phyloP scores from a whole-genome alignment of 768 basidiomycete genomes.

The Rhizopogon sp. region DNA sequence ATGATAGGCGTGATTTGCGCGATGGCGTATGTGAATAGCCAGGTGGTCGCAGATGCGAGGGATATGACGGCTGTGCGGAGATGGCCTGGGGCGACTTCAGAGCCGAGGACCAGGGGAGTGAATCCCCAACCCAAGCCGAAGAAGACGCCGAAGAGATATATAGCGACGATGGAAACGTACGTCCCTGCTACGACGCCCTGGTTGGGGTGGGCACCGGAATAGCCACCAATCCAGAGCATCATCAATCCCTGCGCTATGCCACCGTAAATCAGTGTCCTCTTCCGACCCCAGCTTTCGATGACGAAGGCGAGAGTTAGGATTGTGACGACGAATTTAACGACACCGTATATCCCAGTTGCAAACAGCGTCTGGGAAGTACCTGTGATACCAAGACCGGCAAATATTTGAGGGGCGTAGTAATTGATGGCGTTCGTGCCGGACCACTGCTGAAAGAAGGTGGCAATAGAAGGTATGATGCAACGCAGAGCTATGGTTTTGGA shows the following conservation, averaged over 20 bases:
- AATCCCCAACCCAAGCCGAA: slow-evolving; percentile 32
- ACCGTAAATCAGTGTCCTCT: slow-evolving; percentile 30
- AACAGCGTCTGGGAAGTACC: slow-evolving; percentile 27
- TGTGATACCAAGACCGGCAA: slow-evolving; percentile 29
- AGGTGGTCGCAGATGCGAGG: slow-evolving; percentile 26
- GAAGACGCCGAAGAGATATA: slow-evolving; percentile 32
- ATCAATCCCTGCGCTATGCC: slow-evolving; percentile 29
- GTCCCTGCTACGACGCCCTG: slow-evolving; percentile 20
- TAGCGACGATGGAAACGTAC: slow-evolving; percentile 30
- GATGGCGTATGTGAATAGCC: slow-evolving; percentile 34
- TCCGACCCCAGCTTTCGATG: slow-evolving; percentile 35
- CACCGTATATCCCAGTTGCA: slow-evolving; percentile 37
- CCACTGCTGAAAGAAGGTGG: slow-evolving; percentile 35
- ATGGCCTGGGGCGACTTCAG: slow-evolving; percentile 33
- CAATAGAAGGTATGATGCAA: slow-evolving; percentile 27
- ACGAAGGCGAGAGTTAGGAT: slow-evolving; percentile 29
- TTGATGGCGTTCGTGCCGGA: slow-evolving; percentile 38
- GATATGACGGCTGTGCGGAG: slow-evolving; percentile 27
- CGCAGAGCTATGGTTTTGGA: slow-evolving; percentile 22
- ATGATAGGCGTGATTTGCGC: slow-evolving; percentile 34
- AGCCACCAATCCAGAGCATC: slow-evolving; percentile 35
- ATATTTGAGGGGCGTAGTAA: slow-evolving; percentile 35
- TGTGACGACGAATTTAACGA: slow-evolving; percentile 32
- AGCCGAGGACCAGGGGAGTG: slow-evolving; percentile 28
- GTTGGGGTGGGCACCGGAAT: slow-evolving; percentile 24